Evolutionary conservation across 805 yeast species (phyloP).

Genomic region (Candida succiphila): DNA sequence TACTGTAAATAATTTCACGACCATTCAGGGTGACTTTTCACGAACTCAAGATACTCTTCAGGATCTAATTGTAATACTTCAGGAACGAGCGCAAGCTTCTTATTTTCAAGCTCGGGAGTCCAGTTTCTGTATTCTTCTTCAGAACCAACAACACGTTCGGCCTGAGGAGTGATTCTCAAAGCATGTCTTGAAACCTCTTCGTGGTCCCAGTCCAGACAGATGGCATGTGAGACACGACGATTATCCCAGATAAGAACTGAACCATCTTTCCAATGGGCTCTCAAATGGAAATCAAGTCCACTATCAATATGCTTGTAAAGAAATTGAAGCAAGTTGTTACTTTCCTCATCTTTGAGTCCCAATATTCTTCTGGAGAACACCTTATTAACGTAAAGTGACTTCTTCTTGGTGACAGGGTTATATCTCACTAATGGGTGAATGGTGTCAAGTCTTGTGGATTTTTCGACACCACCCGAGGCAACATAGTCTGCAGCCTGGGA

Average conservation of each 20-base stretch:
- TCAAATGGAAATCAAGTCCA: constrained; percentile 51
- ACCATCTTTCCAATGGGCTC: constrained; percentile 63
- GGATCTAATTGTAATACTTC: constrained; percentile 9
- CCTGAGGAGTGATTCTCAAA: constrained; percentile 63
- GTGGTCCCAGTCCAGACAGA: constrained; percentile 61
- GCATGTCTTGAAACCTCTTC: constrained; percentile 65
- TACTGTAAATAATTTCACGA: no score
- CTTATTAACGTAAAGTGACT: constrained; percentile 46
- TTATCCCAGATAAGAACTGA: constrained; percentile 76
- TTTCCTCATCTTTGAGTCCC: constrained; percentile 67
- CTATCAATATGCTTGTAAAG: constrained; percentile 42
- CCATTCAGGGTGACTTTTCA: no score
- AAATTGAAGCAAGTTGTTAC: constrained; percentile 48
- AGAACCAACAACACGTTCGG: constrained; percentile 48
- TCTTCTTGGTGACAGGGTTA: constrained; percentile 63
- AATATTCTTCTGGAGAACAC: constrained; percentile 58
- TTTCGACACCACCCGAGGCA: constrained; percentile 48
- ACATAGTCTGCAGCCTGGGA: constrained; percentile 58
- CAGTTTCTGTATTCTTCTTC: constrained; percentile 22
- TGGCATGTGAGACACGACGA: constrained; percentile 60
- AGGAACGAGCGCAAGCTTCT: constrained; percentile 8
- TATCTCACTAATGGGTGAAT: constrained; percentile 64
- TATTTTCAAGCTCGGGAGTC: constrained; percentile 19
- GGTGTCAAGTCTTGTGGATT: constrained; percentile 53
- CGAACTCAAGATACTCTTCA: no score